Evolutionary conservation across 1,139 yeast genomes (phyloP).

Genomic region (Hyphopichia burtonii): DNA sequence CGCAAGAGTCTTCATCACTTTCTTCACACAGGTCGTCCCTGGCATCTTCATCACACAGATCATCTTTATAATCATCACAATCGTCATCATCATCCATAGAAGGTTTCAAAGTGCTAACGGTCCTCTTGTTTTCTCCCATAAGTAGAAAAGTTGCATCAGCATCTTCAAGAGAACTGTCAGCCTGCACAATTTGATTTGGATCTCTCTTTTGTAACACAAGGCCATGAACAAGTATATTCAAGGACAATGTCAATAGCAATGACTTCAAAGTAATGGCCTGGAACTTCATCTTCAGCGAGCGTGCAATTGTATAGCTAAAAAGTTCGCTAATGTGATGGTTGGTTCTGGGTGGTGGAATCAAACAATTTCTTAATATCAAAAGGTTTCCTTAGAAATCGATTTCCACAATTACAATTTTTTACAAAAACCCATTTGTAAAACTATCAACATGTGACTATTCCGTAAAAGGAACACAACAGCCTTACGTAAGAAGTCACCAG

Average conservation of each 20-base stretch:
- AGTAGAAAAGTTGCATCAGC: neutral
- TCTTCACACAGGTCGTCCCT: no score
- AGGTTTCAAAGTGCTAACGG: neutral
- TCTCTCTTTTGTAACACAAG: neutral
- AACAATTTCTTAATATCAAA: no score
- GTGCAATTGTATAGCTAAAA: no score
- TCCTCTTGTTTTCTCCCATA: neutral
- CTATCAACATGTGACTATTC: no score
- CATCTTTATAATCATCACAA: neutral
- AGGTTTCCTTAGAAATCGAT: no score
- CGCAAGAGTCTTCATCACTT: neutral
- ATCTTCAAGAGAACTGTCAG: neutral
- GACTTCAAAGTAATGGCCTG: neutral
- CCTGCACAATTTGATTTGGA: neutral
- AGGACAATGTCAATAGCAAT: neutral
- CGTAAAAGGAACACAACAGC: no score
- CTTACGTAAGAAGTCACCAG: no score
- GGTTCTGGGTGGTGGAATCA: no score
- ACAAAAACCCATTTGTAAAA: no score
- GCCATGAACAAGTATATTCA: neutral
- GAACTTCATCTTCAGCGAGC: no score
- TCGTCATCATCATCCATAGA: conserved; percentile 1
- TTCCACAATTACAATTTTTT: no score
- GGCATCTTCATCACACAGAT: neutral
- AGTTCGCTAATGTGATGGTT: no score